These are phyloP conservation scores for Lophiotrema nucula DNA, from an alignment of 495 filamentous ascomycete genomes.

Conservation along the genomic window DNA sequence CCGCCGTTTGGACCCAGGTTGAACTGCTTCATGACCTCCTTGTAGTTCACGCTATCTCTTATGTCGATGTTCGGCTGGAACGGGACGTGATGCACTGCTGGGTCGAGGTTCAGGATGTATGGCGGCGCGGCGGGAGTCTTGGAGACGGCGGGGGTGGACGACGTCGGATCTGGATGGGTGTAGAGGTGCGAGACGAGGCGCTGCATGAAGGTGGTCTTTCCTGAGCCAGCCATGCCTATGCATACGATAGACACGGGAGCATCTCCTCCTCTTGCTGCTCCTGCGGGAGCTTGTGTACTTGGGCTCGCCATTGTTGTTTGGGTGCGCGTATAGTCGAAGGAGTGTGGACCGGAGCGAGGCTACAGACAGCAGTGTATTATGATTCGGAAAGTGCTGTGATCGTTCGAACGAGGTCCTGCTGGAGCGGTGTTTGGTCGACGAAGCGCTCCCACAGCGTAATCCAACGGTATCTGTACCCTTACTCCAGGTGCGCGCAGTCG, in stretches of 20 bases:
- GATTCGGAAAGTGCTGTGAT: too few species aligned
- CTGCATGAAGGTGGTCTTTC: slow-evolving; percentile 99
- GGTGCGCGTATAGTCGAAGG: background rate
- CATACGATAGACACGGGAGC: slow-evolving; percentile 79
- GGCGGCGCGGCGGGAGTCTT: slow-evolving; percentile 57
- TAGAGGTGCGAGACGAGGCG: slow-evolving; percentile 91
- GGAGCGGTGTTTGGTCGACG: too few species aligned
- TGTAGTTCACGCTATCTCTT: slow-evolving; percentile 97
- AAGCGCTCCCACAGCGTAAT: too few species aligned
- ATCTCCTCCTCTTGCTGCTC: background rate
- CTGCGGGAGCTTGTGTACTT: background rate
- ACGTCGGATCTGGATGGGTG: slow-evolving; percentile 40
- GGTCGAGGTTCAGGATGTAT: slow-evolving; percentile 97
- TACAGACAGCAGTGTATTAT: too few species aligned
- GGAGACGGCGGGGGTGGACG: slow-evolving; percentile 6
- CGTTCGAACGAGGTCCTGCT: too few species aligned
- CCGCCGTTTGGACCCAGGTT: slow-evolving; percentile 96
- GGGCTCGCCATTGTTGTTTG: slow-evolving; percentile 32
- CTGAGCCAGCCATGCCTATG: slow-evolving; percentile 96
- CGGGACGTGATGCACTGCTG: slow-evolving; percentile 90
- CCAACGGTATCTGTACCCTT: too few species aligned
- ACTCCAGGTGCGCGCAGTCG: too few species aligned
- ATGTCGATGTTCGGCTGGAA: slow-evolving; percentile 98
- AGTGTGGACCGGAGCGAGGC: too few species aligned
- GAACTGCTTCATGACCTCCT: slow-evolving; percentile 99